Base-by-base conservation (phyloP, 768 basidiomycete genomes). In the Cantharellus cinnabarinus region DNA sequence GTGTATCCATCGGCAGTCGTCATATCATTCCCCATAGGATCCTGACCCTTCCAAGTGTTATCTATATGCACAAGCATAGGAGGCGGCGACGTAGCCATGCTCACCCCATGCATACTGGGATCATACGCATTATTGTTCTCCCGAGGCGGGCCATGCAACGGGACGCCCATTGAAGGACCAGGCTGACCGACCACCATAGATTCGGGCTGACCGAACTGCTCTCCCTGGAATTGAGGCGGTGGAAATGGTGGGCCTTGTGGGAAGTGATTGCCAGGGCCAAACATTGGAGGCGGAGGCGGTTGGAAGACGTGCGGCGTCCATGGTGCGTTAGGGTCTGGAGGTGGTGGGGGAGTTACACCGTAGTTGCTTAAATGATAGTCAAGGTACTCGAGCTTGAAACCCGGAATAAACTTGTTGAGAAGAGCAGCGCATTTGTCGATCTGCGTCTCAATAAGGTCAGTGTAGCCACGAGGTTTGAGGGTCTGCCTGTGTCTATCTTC, bases 401-500 rank as follows among this genome's bases (percentile, higher is more conserved):
- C 78, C 0, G 82, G 80, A 58, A 81, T 73, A 79, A 29, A 78
- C 67, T 68, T 79, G 70, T 85, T 85, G 65, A 90, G 78, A 51
- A 90, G 79, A 15, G 81, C 81, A 62, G 81, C 79, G 66, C 86
- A 89, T 63, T 86, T 83, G 0, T 77, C 73, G 55, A 90, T 77
- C 72, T 86, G 82, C 63, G 79, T 78, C 72, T 90, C 88, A 68
- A 90, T 71, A 62, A 76, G 82, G 67, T 89, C 87, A 0, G 85
- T 83, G 69, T 89, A 82, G 41, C 87, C 88, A 44, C 88, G 76
- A 2, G 83, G 84, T 56, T 86, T 89, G 65, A 90, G 77, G 1
- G 83, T 87, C 76, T 89, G 85, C 44, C 87, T 75, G 70, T 90
- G 86, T 53, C 88, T 74, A 72, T 90, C 88, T 66, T 90, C 88